Evolutionary conservation across 345 rosid genomes (phyloP), one percentile per base, ranked within the genome.

Genomic region (Sonneratia caseolaris): DNA sequence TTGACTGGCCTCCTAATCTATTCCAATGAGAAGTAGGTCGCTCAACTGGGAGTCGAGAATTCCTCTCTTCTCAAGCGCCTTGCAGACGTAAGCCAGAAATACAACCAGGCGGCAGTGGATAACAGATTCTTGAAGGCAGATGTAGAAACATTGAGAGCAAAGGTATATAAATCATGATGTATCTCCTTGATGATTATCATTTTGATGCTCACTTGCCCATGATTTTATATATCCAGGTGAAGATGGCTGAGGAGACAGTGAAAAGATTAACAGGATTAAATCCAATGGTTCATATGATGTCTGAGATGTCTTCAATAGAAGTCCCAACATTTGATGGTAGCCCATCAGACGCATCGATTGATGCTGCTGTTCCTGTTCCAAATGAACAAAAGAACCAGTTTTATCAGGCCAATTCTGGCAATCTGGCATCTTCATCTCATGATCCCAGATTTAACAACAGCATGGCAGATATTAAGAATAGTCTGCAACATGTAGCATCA

Each of bases 171-270:
- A 64, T 48, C 67, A 38, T 21, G 11, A 65, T 62, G 70, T 35
- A 53, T 61, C 61, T 66, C 64, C 38, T 70, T 38, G 61, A 35
- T 22, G 15, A 19, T 13, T 42, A 57, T 13, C 32, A 10, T 71
- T 22, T 56, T 27, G 37, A 7, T 24, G 69, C 69, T 40, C 13
- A 45, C 49, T 66, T 68, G 18, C 64, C 64, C 38, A 18, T 68
- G 66, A 35, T 69, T 57, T 47, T 27, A 4, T 68, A 19, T 68
- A 71, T 77, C 42, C 83, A 96, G 99, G 98, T 96, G 70, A 88
- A 89, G 84, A 88, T 96, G 98, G 99, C 98, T 45, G 98, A 91
- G 80, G 96, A 96, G 79, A 76, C 86, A 0, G 96, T 96, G 49
- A 92, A 92, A 82, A 85, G 91, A 74, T 76, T 87, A 76, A 89